Evolutionary conservation across 2,329 filamentous ascomycete species (phyloP).

Genomic region (Aureobasidium namibiae): DNA sequence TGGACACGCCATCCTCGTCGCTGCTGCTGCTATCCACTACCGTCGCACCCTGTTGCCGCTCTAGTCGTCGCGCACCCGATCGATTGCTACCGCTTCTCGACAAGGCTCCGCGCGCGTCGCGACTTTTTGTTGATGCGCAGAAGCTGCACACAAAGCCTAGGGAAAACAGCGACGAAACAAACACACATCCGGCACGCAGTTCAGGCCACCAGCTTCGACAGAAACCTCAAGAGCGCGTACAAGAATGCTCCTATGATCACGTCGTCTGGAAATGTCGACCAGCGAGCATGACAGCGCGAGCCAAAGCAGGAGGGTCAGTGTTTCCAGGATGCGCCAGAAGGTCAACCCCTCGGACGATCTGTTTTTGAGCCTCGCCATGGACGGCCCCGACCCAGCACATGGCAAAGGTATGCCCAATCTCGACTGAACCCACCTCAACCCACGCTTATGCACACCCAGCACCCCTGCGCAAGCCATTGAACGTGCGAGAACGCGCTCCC

Average conservation of each 20-base stretch:
- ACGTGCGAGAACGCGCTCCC: background rate
- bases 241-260: conserved; percentile 7
- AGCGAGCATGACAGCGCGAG: conserved; percentile 2
- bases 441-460: background rate
- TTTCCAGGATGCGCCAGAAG: conserved; percentile 6
- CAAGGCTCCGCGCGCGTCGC: background rate
- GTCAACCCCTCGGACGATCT: conserved; percentile 19
- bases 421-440: background rate
- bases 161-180: background rate
- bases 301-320: conserved; percentile 1
- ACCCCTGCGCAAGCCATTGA: conserved; percentile 14
- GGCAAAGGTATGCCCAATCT: background rate
- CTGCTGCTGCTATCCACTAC: background rate
- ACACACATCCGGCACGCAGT: background rate
- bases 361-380: conserved; percentile 24
- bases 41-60: background rate
- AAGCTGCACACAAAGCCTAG: background rate
- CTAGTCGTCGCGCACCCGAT: background rate
- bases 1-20: background rate
- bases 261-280: conserved; percentile 10
- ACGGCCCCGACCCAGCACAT: conserved; percentile 16
- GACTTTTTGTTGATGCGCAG: background rate
- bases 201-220: background rate
- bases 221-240: background rate
- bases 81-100: background rate